Evolutionary conservation across 2,329 filamentous ascomycete species (phyloP).

Genomic region (Emergomyces orientalis): DNA sequence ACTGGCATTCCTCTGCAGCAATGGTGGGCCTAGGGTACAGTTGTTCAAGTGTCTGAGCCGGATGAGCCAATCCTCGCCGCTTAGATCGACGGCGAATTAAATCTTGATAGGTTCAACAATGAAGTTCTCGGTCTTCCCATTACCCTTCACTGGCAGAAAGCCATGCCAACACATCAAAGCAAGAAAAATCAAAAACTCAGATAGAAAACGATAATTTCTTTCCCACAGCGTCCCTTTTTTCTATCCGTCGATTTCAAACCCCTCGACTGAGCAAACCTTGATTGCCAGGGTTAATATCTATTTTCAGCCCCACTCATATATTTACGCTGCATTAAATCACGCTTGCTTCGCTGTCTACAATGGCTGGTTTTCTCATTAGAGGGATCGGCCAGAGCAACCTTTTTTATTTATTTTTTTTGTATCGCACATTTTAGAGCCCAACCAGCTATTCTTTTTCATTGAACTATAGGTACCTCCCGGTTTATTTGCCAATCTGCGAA

Average conservation of each 20-base stretch:
- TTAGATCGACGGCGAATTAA: slow-evolving; percentile 32
- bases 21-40: slow-evolving; percentile 15
- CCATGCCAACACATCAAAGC: slow-evolving; percentile 76
- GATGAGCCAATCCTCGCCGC: slow-evolving; percentile 24
- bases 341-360: slow-evolving; percentile 18
- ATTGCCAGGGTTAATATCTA: slow-evolving; percentile 13
- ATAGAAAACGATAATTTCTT: slow-evolving; percentile 8
- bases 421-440: slow-evolving; percentile 6
- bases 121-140: slow-evolving; percentile 47
- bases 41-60: slow-evolving; percentile 11
- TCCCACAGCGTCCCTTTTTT: slow-evolving; percentile 5
- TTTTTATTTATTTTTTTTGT: slow-evolving; percentile 7
- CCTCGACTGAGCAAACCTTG: slow-evolving; percentile 9
- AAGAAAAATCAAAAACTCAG: slow-evolving; percentile 15
- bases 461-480: slow-evolving; percentile 9
- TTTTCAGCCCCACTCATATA: slow-evolving; percentile 27
- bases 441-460: slow-evolving; percentile 10
- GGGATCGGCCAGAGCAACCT: slow-evolving; percentile 2
- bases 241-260: slow-evolving; percentile 11
- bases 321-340: slow-evolving; percentile 23
- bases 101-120: slow-evolving; percentile 37
- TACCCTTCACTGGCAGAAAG: slow-evolving; percentile 67
- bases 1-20: slow-evolving; percentile 18
- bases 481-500: slow-evolving; percentile 15
- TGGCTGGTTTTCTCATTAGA: slow-evolving; percentile 12